These are phyloP conservation scores for Neofusicoccum cordaticola DNA, from an alignment of 2,329 filamentous ascomycete genomes.

Conservation along the genomic window DNA sequence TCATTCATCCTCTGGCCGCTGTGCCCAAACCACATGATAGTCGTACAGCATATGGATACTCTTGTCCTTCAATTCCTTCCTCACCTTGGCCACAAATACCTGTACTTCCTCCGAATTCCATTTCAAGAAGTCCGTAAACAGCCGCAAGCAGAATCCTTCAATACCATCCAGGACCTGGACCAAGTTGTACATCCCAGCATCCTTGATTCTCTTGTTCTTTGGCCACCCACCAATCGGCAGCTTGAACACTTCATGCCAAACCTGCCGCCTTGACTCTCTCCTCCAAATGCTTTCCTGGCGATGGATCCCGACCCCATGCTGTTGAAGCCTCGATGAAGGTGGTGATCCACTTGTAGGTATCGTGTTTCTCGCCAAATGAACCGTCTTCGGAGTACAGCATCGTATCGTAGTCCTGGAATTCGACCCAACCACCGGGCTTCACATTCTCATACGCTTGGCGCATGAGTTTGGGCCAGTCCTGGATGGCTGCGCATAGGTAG, in stretches of 20 bases:
- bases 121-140: constrained; percentile 21
- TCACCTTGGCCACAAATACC: constrained; percentile 25
- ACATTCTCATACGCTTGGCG: constrained; percentile 28
- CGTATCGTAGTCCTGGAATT: constrained; percentile 30
- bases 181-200: constrained; percentile 28
- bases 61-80: constrained; percentile 25
- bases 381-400: not conserved
- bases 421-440: constrained; percentile 33
- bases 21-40: not conserved
- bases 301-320: not conserved
- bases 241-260: constrained; percentile 36
- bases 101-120: constrained; percentile 26
- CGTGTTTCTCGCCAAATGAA: not conserved
- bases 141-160: constrained; percentile 25
- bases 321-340: not conserved
- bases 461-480: constrained; percentile 33
- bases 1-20: not conserved
- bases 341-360: not conserved
- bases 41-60: not conserved
- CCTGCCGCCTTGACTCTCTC: constrained; percentile 30
- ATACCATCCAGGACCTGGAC: constrained; percentile 27
- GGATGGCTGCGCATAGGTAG: constrained; percentile 29
- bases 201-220: constrained; percentile 27
- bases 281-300: constrained; percentile 24
- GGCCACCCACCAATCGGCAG: constrained; percentile 20